These are phyloP conservation scores for Fusarium oxysporum DNA, from an alignment of 2,329 filamentous ascomycete species.

Conservation along the genomic window DNA sequence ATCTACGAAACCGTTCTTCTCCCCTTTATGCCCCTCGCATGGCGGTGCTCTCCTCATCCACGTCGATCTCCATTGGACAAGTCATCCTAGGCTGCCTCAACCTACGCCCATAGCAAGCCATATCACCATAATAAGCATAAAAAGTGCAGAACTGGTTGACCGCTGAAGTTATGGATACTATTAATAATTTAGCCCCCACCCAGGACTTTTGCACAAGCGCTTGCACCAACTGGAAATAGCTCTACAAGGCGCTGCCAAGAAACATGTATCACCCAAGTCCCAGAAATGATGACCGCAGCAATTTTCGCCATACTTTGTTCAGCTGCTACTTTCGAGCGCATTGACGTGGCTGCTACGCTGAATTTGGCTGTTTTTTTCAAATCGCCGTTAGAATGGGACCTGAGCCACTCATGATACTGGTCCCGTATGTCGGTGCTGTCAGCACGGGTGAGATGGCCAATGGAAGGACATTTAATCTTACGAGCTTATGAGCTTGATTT, in stretches of 20 bases:
- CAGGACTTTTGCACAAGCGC: neutral
- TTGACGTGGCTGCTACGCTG: neutral
- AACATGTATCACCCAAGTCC: neutral
- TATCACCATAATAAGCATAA: neutral
- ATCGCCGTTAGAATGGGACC: neutral
- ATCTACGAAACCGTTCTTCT: rapidly evolving
- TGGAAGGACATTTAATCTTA: neutral
- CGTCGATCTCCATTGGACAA: neutral
- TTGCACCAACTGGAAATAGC: neutral
- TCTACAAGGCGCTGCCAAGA: neutral
- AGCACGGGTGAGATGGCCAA: neutral
- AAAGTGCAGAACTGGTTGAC: neutral
- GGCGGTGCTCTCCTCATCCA: neutral
- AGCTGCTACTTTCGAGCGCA: neutral
- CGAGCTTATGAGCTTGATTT: neutral
- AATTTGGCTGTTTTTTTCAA: neutral
- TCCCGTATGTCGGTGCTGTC: neutral
- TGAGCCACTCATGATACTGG: neutral
- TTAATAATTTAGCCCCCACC: neutral
- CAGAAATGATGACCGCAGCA: neutral
- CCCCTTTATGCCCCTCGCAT: neutral
- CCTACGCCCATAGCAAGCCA: neutral
- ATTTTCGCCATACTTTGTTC: neutral
- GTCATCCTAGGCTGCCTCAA: neutral
- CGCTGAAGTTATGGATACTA: neutral